A percentile compares a stretch with the other conserved stretches of the same genome.
Conservation (phyloP, 2,329 filamentous ascomycete species). For the Davidsoniella australis region DNA sequence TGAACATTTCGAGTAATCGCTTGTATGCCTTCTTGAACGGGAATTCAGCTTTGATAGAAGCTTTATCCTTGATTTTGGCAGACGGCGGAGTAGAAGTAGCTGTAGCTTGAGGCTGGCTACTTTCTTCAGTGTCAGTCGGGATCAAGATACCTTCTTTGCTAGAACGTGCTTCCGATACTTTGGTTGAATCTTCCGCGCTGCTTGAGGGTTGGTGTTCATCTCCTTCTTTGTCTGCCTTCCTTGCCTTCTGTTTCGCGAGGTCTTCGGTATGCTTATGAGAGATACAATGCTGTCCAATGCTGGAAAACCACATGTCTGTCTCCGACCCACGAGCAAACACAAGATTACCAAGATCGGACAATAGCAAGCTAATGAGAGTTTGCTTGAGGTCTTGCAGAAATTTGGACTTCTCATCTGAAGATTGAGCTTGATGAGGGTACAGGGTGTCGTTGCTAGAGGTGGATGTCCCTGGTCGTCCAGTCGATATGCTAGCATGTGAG, state of each 20-base stretch:
- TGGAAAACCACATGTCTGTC: slow-evolving; percentile 75
- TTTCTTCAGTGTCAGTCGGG: slow-evolving; percentile 15
- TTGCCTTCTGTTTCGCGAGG: neutral
- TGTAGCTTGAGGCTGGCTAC: no score
- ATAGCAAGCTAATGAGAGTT: slow-evolving; percentile 62
- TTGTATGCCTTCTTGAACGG: slow-evolving; percentile 68
- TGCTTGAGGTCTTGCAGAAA: slow-evolving; percentile 67
- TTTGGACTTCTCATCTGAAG: slow-evolving; percentile 50
- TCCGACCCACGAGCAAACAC: slow-evolving; percentile 83
- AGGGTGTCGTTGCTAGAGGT: slow-evolving; percentile 52
- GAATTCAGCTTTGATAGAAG: slow-evolving; percentile 33
- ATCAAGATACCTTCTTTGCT: neutral
- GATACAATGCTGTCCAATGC: slow-evolving; percentile 48
- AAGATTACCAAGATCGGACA: slow-evolving; percentile 77
- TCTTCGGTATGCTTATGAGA: slow-evolving; percentile 36
- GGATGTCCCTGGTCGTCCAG: slow-evolving; percentile 45
- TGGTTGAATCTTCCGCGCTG: no score
- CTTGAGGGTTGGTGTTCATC: neutral
- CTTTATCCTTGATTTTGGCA: no score
- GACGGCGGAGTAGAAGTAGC: slow-evolving; percentile 10
- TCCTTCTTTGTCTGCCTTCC: neutral
- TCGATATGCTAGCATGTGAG: slow-evolving; percentile 19
- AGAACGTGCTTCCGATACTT: no score
- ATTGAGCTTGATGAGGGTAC: slow-evolving; percentile 36
- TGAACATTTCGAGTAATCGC: slow-evolving; percentile 68